Evolutionary conservation across 352 stramenopile genomes (phyloP), one percentile per base, ranked within the genome.

Genomic region (Stephanocyclus meneghinianus): DNA sequence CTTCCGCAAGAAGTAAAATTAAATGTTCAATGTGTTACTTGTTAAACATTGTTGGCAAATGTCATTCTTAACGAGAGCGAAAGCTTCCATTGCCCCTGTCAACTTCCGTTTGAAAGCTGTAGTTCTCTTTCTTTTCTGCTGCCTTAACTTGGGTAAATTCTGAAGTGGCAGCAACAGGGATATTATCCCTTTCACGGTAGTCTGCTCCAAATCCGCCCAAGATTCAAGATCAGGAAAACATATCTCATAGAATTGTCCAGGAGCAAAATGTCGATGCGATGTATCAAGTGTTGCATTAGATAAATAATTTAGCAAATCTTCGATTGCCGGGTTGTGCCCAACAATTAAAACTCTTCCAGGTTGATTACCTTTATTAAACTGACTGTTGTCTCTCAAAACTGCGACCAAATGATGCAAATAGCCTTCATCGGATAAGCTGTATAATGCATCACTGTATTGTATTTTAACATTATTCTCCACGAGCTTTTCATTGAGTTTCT

Each of bases 1-100:
- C 51, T 53, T 74, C 18, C 81, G 78, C 18, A 83, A 85, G 45
- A 84, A 76, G 66, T 71, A 71, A 60, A 63, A 8, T 37, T n/a
- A 50, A 7, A 44, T 40, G n/a, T n/a, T 26, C 18, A 56, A 16
- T 68, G 21, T 68, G 18, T 44, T 68, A 16, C 21, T 40, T 60
- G 51, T 60, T 48, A 15, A 48, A 15, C 42, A 48, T 48, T 48
- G 15, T 16, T 53, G n/a, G 11, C 11, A 63, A 63, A 9, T 26
- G 29, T 64, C 64, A 10, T 26, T 40, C 62, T 70, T 26, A 40
- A 16, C 9, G 15, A 48, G 21, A 26, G 35, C 35, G 35, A 40
- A 4, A 40, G 3, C 35, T 40, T 40, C 35, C 4, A 9, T 40
- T 40, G 35, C 7, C 35, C 3, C 35, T 40, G 35, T 40, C 3